Evolutionary conservation across 352 stramenopile genomes (phyloP), one percentile per base, ranked within the genome.

Genomic region (Globisporangium recalcitrans): DNA sequence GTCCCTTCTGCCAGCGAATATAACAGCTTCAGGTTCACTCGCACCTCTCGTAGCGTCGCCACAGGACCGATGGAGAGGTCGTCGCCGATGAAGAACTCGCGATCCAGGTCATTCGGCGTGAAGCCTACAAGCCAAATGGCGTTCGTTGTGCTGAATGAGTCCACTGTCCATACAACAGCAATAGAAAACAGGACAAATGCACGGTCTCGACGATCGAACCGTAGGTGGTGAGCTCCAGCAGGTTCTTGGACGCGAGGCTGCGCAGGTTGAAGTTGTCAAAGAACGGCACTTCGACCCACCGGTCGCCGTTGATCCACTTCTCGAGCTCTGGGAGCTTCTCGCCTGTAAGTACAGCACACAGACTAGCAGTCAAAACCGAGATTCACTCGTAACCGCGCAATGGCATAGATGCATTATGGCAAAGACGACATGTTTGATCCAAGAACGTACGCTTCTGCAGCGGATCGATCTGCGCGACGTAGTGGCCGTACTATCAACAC

Each of bases 51-150:
- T 8, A 95, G 71, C 44, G 82, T 93, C 8, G 82, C 82, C 3
- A 95, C 81, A 32, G 86, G 86, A 0, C 86, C 86, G 67, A 93
- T 94, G 21, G 80, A 83, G 13, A 90, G 70, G 60, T 97, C 80
- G 49, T 96, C 84, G 47, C 88, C 87, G 40, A 98, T 93, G 68
- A 97, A 97, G 58, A 98, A 96, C 68, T 91, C 84, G 29, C 88
- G 82, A 64, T 98, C 90, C 51, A 98, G 73, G 58, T 98, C 94
- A 24, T 66, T 84, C 14, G 77, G 70, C 16, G 82, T 95, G 73
- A 98, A 98, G 34, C 93, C 92, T 89, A 80, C 5, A n/a, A 27
- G 34, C 36, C 21, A 48, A 42, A n/a, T 21, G 26, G n/a, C n/a
- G n/a, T n/a, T n/a, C n/a, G n/a, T n/a, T n/a, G n/a, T n/a, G n/a